Evolutionary conservation across 352 stramenopile species (phyloP), one percentile per base, ranked within the genome.

Genomic region (Pythium brassicae): DNA sequence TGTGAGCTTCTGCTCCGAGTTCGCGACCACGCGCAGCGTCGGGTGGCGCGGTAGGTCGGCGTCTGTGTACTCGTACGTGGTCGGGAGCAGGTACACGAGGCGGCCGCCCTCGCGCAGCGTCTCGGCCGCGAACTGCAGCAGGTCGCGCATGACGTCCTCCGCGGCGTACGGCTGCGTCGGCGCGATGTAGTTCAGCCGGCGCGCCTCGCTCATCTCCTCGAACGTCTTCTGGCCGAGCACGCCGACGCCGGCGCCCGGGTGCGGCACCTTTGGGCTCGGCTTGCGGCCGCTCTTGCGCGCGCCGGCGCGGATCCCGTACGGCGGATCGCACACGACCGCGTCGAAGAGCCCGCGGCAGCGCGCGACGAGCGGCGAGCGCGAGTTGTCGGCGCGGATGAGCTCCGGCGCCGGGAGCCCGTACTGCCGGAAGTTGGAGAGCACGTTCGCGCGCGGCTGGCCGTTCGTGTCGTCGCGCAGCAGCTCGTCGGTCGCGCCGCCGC

Each of bases 91-190:
- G 51, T 97, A 97, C 46, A 94, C 87, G 22, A 97, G 69, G 2
- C 87, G 76, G 5, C 88, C 89, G 39, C 82, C 85, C 29, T 90
- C 68, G 7, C 72, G 71, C 49, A 97, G 70, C 22, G 78, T 86
- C 48, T 69, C 65, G 6, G 89, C 86, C 10, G 88, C 71, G 57
- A 98, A 92, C 61, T 97, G 81, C 22, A 99, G 74, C 47, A 99
- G 68, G 68, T 99, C 96, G 1, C 84, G 81, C 91, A 99, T 98
- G 39, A 99, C 94, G 69, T 99, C 96, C 43, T 97, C 94, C 8
- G 97, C 92, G 7, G 87, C 72, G 75, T 99, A 99, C 32, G 89
- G 80, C 62, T 97, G 86, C 15, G 96, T 99, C 45, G 94, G 88
- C 19, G 96, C 88, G 62, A 99, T 98, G 69, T 99, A 97, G 59